A percentile compares a stretch with the other conserved stretches of the same genome.
These are phyloP conservation scores for Staphylotrichum longicolle DNA, from an alignment of 495 filamentous ascomycete genomes.

Conservation along the genomic window DNA sequence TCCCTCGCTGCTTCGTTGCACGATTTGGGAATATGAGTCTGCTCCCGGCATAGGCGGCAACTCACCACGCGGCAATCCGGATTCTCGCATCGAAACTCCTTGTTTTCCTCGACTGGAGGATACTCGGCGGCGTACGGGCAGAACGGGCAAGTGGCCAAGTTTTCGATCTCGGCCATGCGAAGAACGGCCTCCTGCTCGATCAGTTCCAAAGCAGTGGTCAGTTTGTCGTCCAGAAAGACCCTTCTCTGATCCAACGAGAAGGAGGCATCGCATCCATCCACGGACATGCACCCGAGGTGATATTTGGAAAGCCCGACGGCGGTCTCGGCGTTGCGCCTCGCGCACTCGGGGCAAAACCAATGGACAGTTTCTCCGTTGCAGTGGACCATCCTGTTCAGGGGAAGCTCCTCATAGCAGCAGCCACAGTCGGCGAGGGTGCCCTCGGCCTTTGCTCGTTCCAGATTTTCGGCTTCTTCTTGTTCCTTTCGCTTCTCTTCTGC, in stretches of 20 bases:
- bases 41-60: slow-evolving; percentile 70
- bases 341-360: slow-evolving; percentile 70
- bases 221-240: slow-evolving; percentile 57
- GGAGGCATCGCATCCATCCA: slow-evolving; percentile 43
- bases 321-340: slow-evolving; percentile 59
- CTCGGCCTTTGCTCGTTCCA: slow-evolving; percentile 44
- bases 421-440: slow-evolving; percentile 59
- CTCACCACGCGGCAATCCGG: slow-evolving; percentile 63
- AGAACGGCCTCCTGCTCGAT: slow-evolving; percentile 69
- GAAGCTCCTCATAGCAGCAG: slow-evolving; percentile 67
- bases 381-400: slow-evolving; percentile 63
- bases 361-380: slow-evolving; percentile 54
- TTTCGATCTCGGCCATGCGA: slow-evolving; percentile 60
- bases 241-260: slow-evolving; percentile 49
- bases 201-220: slow-evolving; percentile 57
- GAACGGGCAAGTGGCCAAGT: slow-evolving; percentile 72
- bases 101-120: slow-evolving; percentile 63
- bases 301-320: slow-evolving; percentile 65
- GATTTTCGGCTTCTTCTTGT: slow-evolving; percentile 46
- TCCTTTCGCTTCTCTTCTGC: slow-evolving; percentile 32
- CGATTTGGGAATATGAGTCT: slow-evolving; percentile 70
- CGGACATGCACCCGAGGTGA: slow-evolving; percentile 55
- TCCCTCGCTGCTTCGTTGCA: slow-evolving; percentile 69
- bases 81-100: slow-evolving; percentile 71
- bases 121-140: slow-evolving; percentile 77